Percentiles rank a stretch among this genome's conserved stretches.
Conservation (phyloP, 208 protist genomes). For the Crithidia bombi region DNA sequence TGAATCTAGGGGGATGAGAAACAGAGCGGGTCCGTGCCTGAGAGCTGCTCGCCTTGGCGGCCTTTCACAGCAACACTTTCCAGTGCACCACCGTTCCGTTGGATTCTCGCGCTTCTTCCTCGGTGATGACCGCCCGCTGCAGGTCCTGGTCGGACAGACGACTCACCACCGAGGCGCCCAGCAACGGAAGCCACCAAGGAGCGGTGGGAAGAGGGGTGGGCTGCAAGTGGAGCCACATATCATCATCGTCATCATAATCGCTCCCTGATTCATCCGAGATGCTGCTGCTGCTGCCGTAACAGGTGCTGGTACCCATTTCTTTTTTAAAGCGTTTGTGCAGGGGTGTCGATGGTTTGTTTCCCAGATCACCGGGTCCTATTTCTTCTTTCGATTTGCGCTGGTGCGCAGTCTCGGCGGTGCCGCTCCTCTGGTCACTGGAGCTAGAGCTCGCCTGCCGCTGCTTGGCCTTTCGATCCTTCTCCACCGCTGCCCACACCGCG, state of each 20-base stretch:
- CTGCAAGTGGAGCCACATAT: conserved; percentile 38
- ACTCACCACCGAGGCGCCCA: conserved; percentile 60
- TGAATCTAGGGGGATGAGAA: not conserved
- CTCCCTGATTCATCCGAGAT: conserved; percentile 1
- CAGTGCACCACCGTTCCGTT: conserved; percentile 62
- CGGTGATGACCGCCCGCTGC: conserved; percentile 45
- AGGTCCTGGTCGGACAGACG: conserved; percentile 54
- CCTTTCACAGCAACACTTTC: conserved; percentile 46
- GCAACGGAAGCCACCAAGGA: conserved; percentile 60
- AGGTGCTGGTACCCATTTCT: not conserved
- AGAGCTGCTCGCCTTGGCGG: not conserved
- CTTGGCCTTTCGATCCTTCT: conserved; percentile 4
- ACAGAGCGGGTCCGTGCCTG: not conserved
- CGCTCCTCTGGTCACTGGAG: not conserved
- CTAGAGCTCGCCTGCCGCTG: not conserved
- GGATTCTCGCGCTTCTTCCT: conserved; percentile 45
- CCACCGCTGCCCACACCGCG: not conserved
- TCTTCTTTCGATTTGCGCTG: not conserved
- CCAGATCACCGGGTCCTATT: not conserved
- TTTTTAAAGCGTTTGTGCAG: not conserved
- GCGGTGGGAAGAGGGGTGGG: conserved; percentile 35
- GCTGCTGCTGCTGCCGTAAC: not conserved
- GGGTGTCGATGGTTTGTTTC: not conserved
- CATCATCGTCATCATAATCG: conserved; percentile 25
- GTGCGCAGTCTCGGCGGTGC: not conserved